These are phyloP conservation scores for Dictyostelium citrinum DNA, from an alignment of 78 protist genomes.

Conservation along the genomic window DNA sequence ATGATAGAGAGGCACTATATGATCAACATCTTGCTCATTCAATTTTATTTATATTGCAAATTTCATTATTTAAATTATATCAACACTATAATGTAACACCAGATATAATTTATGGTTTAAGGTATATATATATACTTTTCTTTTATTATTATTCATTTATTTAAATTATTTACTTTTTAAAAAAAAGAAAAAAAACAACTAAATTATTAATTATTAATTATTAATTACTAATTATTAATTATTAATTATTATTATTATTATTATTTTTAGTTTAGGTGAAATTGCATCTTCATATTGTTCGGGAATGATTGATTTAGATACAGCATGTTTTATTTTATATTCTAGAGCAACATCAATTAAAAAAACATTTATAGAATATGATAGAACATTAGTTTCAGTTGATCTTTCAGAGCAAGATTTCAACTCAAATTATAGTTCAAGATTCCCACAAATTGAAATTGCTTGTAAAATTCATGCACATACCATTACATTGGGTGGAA, in stretches of 20 bases:
- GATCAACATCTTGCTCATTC: conserved; percentile 24
- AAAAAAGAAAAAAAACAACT: too few species aligned
- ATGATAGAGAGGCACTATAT: neutral
- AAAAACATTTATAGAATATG: neutral
- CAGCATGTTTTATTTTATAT: neutral
- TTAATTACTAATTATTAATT: neutral
- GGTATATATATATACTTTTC: too few species aligned
- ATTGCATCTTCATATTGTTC: conserved; percentile 34
- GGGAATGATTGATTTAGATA: conserved; percentile 1
- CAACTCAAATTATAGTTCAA: neutral
- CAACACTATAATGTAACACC: conserved; percentile 24
- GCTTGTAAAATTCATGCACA: conserved; percentile 10
- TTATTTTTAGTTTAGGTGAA: conserved; percentile 65
- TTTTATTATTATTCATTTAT: too few species aligned
- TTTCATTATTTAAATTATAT: conserved; percentile 27
- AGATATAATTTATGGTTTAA: neutral
- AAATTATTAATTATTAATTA: too few species aligned
- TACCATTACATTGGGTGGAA: conserved; percentile 27
- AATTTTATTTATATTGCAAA: conserved; percentile 23
- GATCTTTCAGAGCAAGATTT: neutral
- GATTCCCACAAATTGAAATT: conserved; percentile 10
- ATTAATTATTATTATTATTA: neutral
- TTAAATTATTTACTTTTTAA: too few species aligned
- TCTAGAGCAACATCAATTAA: neutral
- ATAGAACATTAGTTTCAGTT: conserved; percentile 24